Percentiles rank a stretch among this genome's conserved stretches.
These are phyloP conservation scores for Nannizzia gypsea DNA, from an alignment of 2,329 filamentous ascomycete genomes.

Conservation along the genomic window DNA sequence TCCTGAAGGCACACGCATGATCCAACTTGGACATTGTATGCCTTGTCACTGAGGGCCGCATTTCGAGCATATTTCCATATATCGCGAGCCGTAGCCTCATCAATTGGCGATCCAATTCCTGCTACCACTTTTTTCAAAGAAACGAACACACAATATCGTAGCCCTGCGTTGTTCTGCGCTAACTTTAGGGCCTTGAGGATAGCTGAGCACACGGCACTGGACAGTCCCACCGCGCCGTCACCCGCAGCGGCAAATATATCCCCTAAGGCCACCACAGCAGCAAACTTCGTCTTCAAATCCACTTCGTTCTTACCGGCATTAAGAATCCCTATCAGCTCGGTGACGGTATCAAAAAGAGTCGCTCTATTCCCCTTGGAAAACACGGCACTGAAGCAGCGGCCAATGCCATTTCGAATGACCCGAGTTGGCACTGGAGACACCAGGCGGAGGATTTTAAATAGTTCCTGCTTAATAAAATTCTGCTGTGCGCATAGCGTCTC, in stretches of 20 bases:
- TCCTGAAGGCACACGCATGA: slow-evolving; percentile 69
- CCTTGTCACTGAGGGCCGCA: slow-evolving; percentile 67
- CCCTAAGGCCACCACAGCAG: slow-evolving; percentile 74
- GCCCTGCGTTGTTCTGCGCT: slow-evolving; percentile 65
- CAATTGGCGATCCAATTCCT: slow-evolving; percentile 64
- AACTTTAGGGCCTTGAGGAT: slow-evolving; percentile 70
- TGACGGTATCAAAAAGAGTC: slow-evolving; percentile 85
- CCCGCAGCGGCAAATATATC: slow-evolving; percentile 85
- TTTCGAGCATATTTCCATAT: slow-evolving; percentile 85
- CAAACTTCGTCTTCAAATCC: slow-evolving; percentile 71
- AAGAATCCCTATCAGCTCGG: slow-evolving; percentile 66
- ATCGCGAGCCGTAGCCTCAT: slow-evolving; percentile 76
- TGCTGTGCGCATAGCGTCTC: slow-evolving; percentile 83
- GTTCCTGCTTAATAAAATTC: slow-evolving; percentile 81
- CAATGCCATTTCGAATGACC: slow-evolving; percentile 80
- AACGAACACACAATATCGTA: slow-evolving; percentile 65
- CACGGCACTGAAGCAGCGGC: slow-evolving; percentile 69
- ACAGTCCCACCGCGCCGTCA: slow-evolving; percentile 78
- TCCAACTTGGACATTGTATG: slow-evolving; percentile 63
- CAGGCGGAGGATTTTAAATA: slow-evolving; percentile 84
- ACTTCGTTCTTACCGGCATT: slow-evolving; percentile 65
- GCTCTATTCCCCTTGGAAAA: slow-evolving; percentile 80
- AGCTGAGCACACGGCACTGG: slow-evolving; percentile 59
- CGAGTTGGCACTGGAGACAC: slow-evolving; percentile 69
- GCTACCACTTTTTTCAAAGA: slow-evolving; percentile 63